Base-by-base conservation (phyloP, 495 filamentous ascomycete species). In the Daldinia loculata region DNA sequence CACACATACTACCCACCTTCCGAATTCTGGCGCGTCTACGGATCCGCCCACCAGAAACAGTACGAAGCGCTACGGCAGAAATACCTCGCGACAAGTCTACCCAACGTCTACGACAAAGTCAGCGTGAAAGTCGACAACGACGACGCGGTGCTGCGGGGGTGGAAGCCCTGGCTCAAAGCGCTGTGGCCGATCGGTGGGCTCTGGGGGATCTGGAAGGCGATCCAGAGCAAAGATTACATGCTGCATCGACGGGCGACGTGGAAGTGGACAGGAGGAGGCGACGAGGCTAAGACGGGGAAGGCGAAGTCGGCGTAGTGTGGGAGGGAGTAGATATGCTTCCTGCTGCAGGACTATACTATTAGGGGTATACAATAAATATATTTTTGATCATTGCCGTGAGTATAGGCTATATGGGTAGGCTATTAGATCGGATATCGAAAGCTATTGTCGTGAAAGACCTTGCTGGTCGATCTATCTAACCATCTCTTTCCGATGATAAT, bases 91-190 rank as follows among this genome's bases (percentile, higher is more conserved):
- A 75, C 64, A 7, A 73, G 73, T n/a, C 76, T 89, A 71, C 87
- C 87, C 51, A 84, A 64, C 55, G 85, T 89, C 12, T 88, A 84
- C 72, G 84, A 88, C 50, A 89, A 89, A 79, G 84, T 87, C 2
- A 76, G 71, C 56, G 77, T 83, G 12, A 82, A 85, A 72, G 80
- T 81, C 14, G 76, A 77, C 56, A 61, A 58, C 2, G 68, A 19
- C 41, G 56, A 55, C 59, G 51, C 43, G n/a, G 43, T 19, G 56
- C 74, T 4, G 61, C 14, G 61, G 11, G 65, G 75, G 24, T 76
- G 75, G 53, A 75, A 73, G 72, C 73, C 77, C 43, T 80, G 80
- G 76, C 63, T 83, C 17, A 82, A 81, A 76, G 68, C 69, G 11
- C 63, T 72, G 55, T 80, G 81, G 82, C 87, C 86, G 1, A 30